Evolutionary conservation across 352 stramenopile species (phyloP).

Genomic region (Poterioochromonas sp.): DNA sequence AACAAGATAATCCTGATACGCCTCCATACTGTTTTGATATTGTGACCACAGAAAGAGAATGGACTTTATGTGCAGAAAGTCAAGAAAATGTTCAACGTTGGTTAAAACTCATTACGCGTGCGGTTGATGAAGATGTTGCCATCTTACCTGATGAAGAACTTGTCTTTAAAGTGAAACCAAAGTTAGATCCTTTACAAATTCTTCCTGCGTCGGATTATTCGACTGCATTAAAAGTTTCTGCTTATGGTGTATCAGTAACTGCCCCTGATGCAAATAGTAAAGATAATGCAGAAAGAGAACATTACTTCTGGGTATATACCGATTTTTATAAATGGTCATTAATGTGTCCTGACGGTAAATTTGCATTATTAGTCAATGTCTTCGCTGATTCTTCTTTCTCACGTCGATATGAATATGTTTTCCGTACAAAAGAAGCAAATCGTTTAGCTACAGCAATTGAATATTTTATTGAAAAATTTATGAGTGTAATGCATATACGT

Average conservation of each 20-base stretch:
- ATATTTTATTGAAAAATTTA: conserved; percentile 52
- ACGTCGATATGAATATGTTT: conserved; percentile 43
- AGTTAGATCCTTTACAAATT: conserved; percentile 28
- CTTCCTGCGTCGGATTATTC: conserved; percentile 41
- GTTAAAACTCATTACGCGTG: conserved; percentile 44
- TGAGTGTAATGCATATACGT: conserved; percentile 48
- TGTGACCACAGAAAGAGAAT: conserved; percentile 47
- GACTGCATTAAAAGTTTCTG: conserved; percentile 41
- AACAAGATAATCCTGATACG: conserved; percentile 38
- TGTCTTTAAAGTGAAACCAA: conserved; percentile 41
- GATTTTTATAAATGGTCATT: conserved; percentile 52
- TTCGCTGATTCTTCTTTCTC: conserved; percentile 46
- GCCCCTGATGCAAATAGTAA: neutral
- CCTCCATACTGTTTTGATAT: conserved; percentile 46
- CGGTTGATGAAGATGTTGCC: conserved; percentile 47
- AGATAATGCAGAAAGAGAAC: conserved; percentile 27
- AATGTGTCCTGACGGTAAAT: conserved; percentile 35
- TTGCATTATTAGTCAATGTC: conserved; percentile 43
- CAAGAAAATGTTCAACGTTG: conserved; percentile 43
- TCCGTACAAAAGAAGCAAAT: conserved; percentile 29
- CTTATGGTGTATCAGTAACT: conserved; percentile 41
- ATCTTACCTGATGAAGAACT: conserved; percentile 49
- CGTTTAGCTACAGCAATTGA: conserved; percentile 43
- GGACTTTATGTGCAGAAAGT: conserved; percentile 46
- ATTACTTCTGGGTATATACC: conserved; percentile 49